Evolutionary conservation across 768 basidiomycete species (phyloP).

Genomic region (Ramaria rubella): DNA sequence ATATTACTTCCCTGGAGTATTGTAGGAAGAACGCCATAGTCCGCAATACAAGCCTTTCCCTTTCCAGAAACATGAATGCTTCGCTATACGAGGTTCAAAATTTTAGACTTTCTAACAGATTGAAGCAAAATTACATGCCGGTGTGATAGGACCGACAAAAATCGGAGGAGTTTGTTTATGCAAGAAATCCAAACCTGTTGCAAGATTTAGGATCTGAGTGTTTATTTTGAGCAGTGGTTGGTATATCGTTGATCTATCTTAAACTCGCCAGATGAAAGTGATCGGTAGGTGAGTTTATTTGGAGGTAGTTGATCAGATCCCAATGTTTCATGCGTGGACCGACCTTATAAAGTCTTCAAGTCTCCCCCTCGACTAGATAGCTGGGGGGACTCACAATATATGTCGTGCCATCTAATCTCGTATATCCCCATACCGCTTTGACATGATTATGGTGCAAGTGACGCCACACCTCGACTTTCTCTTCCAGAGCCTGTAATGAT

Average conservation of each 20-base stretch:
- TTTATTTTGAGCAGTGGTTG: not conserved
- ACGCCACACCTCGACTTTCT: not conserved
- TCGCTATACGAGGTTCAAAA: not conserved
- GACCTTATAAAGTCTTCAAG: not conserved
- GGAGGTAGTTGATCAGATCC: not conserved
- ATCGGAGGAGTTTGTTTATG: not conserved
- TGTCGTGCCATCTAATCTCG: too few species aligned
- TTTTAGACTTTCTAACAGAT: not conserved
- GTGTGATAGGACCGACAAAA: not conserved
- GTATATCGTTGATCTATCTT: not conserved
- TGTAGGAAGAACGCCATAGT: not conserved
- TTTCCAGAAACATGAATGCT: not conserved
- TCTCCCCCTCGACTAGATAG: not conserved
- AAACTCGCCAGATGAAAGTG: not conserved
- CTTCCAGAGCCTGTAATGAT: not conserved
- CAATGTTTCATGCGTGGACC: conserved; percentile 3
- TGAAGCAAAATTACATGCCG: not conserved
- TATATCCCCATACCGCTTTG: not conserved
- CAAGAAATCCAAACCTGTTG: conserved; percentile 1
- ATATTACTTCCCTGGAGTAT: not conserved
- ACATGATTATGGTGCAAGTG: not conserved
- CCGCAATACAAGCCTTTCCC: not conserved
- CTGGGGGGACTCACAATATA: not conserved
- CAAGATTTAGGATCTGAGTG: not conserved
- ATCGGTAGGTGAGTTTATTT: not conserved